Evolutionary conservation across 768 basidiomycete genomes (phyloP), one percentile per base, ranked within the genome.

Genomic region (Boletus rubroflammeus): DNA sequence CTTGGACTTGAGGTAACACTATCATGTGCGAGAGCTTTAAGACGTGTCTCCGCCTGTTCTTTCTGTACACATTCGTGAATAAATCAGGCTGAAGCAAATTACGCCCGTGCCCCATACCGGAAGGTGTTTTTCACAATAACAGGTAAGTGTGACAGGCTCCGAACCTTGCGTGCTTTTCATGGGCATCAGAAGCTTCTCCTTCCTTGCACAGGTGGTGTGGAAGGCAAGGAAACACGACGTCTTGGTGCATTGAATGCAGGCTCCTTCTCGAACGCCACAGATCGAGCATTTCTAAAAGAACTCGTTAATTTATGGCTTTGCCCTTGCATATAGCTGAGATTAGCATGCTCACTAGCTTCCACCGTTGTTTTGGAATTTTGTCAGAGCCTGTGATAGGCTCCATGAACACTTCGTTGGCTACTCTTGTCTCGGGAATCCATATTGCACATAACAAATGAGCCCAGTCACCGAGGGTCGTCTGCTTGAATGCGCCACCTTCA

Each of bases 401-500:
- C 97, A 98, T 98, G 67, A 98, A 97, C 11, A 93, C 88, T 40
- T 93, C 88, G 68, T 98, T 98, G 19, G 86, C 86, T 1, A 98
- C 91, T 23, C 86, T 82, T 14, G 93, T 90, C 68, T 98, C 96
- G 0, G 96, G 95, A 3, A 98, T 85, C 93, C 93, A 99, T 50
- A 99, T 95, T 4, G 96, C 93, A 63, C 97, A 99, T 0, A 98
- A 79, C 0, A 99, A 77, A 69, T 99, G 97, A 0, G 94, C 90
- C 97, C 97, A 99, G 56, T 93, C 88, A 0, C 92, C 93, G 29
- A 86, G 78, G 0, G 84, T 80, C 0, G 97, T 98, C 71, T 99
- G 97, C 68, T 99, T 99, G 79, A 98, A 99, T 0, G 97, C 97
- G 19, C 97, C 97, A 6, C 91, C 95, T 73, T 98, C 92, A 55